A percentile compares a stretch with the other conserved stretches of the same genome.
Conservation (phyloP, 352 stramenopile genomes). For the Phytophthora idaei region DNA sequence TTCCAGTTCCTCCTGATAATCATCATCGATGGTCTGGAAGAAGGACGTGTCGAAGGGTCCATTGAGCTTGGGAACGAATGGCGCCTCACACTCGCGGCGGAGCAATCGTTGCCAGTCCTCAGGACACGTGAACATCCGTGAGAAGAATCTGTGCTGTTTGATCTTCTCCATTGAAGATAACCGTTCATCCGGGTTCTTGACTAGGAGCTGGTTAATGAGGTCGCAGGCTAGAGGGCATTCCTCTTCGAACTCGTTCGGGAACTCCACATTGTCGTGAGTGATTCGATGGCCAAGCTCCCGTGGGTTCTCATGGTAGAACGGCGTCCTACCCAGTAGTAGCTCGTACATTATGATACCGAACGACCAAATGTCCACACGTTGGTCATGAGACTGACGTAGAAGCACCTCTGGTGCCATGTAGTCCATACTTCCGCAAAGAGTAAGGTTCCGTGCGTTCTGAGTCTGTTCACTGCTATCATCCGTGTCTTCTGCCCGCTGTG, state of each 20-base stretch:
- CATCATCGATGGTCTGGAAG: constrained; percentile 63
- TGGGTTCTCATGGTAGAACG: constrained; percentile 87
- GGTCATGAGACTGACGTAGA: constrained; percentile 62
- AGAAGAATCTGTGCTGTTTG: constrained; percentile 69
- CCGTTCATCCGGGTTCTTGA: constrained; percentile 59
- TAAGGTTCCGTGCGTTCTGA: constrained; percentile 58
- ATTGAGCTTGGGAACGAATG: constrained; percentile 68
- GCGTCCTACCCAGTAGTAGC: constrained; percentile 80
- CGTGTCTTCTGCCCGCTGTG: constrained; percentile 19
- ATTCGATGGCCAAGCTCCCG: constrained; percentile 82
- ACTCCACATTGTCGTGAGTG: constrained; percentile 62
- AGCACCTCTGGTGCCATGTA: constrained; percentile 87
- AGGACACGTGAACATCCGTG: constrained; percentile 36
- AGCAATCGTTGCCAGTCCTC: constrained; percentile 52
- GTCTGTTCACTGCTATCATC: constrained; percentile 33
- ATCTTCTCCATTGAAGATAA: constrained; percentile 52
- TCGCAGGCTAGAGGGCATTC: constrained; percentile 52
- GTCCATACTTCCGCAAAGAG: constrained; percentile 79
- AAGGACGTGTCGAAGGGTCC: constrained; percentile 76
- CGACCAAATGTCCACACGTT: constrained; percentile 78
- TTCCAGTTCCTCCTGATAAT: constrained; percentile 59
- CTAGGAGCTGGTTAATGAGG: constrained; percentile 61
- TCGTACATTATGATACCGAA: constrained; percentile 92
- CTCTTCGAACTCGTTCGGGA: constrained; percentile 72
- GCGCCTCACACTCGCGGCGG: constrained; percentile 44